Base-by-base conservation (phyloP, 2,329 filamentous ascomycete species). In the Hirsutella rhossiliensis region DNA sequence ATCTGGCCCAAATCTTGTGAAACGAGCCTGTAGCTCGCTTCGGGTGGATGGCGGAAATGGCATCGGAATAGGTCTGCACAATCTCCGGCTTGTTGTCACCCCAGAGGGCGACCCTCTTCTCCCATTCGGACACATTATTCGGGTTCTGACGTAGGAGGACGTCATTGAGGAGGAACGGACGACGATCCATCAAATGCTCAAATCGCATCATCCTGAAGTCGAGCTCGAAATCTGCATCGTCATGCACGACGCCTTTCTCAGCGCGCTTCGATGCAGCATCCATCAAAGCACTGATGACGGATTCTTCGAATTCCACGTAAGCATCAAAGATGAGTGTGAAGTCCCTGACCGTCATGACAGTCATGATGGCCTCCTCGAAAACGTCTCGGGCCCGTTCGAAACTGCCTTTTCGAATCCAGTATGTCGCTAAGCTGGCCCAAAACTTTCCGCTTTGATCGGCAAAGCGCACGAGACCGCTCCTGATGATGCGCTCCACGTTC, bases 191-290 rank as follows among this genome's bases (percentile, higher is more conserved):
- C 44, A 98, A 73, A 56, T 96, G 89, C 63, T 98, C 92, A 56
- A 98, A 98, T 43, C 92, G 82, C 76, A 96, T 83, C 88, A 98
- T 95, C 42, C 89, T 81, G 52, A 97, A 87, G 61, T 98, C 94
- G 28, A 98, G 75, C 56, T 97, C 90, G 48, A 94, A 87, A 60
- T 98, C 92, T 11, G 88, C 85, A 49, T 88, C 80, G 50, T 90
- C 80, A 55, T 97, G 83, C 2, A 82, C 62, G 38, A 79, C 73
- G 11, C 83, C 86, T 56, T 88, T 85, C 43, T 87, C 82, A n/a
- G 87, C 80, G 38, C 89, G 82, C 41, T 69, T 66, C 7, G 87
- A 84, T 1, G 89, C 89, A 43, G 85, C 76, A 54, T 97, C 89
- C 81, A 98, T 94, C 54, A 97, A 72, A 40, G 82, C 82, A 13